Percentiles rank a stretch among this genome's conserved stretches.
Conservation (phyloP, 140 eudicot genomes). For the Senecio squalidus region DNA sequence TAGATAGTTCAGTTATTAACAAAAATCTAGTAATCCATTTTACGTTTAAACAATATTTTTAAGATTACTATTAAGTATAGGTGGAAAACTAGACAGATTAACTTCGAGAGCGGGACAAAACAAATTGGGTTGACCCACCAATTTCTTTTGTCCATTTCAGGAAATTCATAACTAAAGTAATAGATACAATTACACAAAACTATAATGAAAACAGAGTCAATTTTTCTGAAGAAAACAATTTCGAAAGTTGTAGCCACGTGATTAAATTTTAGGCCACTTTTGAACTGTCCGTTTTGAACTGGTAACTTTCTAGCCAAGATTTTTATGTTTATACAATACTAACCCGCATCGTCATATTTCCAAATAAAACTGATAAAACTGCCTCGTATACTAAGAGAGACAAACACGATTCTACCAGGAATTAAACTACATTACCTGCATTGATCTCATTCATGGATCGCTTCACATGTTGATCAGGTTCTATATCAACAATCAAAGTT, state of each 20-base stretch:
- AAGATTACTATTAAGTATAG: not conserved
- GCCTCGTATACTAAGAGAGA: not conserved
- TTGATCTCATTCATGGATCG: constrained; percentile 89
- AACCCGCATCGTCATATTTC: not conserved
- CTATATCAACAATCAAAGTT: constrained; percentile 78
- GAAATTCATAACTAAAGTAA: not conserved
- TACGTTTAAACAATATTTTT: not conserved
- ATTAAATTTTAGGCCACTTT: not conserved
- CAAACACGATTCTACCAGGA: not conserved
- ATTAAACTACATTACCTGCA: constrained; percentile 49
- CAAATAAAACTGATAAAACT: not conserved
- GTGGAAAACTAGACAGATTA: not conserved
- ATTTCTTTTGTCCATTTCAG: not conserved
- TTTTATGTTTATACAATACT: not conserved
- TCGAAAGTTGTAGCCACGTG: not conserved
- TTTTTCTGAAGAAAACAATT: not conserved
- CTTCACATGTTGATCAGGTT: constrained; percentile 76
- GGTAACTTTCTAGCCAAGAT: not conserved
- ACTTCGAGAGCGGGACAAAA: not conserved
- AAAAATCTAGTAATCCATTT: not conserved
- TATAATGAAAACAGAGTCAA: not conserved
- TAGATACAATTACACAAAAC: not conserved
- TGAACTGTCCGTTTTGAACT: not conserved
- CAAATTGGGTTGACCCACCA: not conserved
- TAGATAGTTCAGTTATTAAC: not conserved